These are phyloP conservation scores for Suhomyces sp. DNA, from an alignment of 805 yeast genomes.

Conservation along the genomic window DNA sequence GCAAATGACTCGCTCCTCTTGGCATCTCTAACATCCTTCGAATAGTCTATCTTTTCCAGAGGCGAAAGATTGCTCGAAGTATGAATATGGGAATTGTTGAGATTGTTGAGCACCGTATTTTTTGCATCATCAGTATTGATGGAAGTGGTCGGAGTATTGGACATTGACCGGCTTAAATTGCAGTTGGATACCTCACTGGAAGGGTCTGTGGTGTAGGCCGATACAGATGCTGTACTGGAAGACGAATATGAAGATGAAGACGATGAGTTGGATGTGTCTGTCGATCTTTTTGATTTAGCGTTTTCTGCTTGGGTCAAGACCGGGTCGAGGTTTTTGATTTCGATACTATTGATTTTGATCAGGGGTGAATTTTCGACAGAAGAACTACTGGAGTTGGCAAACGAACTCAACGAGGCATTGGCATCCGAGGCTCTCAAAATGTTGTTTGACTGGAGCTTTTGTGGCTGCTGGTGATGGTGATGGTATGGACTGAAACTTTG, in stretches of 20 bases:
- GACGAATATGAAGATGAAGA: conserved; percentile 4
- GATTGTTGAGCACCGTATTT: background rate
- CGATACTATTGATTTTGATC: background rate
- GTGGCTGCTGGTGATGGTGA: conserved; percentile 1
- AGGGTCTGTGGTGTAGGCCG: conserved; percentile 5
- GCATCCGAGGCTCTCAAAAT: conserved; percentile 5
- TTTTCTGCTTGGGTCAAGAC: background rate
- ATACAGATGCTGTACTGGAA: conserved; percentile 7
- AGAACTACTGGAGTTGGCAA: background rate
- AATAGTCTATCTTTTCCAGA: background rate
- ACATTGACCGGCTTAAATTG: conserved; percentile 19
- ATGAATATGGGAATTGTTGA: background rate
- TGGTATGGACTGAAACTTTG: background rate
- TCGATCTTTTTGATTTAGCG: background rate
- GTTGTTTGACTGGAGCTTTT: conserved; percentile 4
- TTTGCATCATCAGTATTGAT: conserved; percentile 16
- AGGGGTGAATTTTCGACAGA: background rate
- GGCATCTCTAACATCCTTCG: background rate
- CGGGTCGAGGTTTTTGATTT: background rate
- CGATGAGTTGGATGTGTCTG: background rate
- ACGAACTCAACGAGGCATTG: conserved; percentile 2
- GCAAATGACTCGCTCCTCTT: background rate
- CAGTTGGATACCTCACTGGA: conserved; percentile 13
- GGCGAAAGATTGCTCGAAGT: background rate
- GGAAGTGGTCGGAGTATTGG: conserved; percentile 34